Evolutionary conservation across 1,284 basidiomycete species (phyloP).

Genomic region (Trichosporon asahii): DNA sequence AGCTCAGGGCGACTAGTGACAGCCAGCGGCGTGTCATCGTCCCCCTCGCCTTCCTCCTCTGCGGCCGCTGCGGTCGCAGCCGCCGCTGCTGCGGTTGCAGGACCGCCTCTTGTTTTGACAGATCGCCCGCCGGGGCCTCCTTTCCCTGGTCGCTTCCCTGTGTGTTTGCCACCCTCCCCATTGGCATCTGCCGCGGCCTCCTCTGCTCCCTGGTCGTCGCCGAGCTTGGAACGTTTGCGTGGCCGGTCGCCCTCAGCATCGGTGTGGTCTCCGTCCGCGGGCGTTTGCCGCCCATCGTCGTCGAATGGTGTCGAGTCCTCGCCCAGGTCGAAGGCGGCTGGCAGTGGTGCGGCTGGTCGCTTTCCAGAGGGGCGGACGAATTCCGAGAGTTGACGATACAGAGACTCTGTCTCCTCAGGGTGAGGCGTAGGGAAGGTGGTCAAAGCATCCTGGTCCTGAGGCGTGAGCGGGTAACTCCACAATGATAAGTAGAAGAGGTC

Average conservation of each 20-base stretch:
- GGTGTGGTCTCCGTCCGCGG: constrained; percentile 2
- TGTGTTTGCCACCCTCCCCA: constrained; percentile 20
- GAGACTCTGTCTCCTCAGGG: constrained; percentile 61
- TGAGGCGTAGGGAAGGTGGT: constrained; percentile 71
- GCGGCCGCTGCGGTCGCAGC: background rate
- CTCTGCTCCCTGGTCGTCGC: constrained; percentile 18
- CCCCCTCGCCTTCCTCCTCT: constrained; percentile 35
- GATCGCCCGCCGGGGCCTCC: constrained; percentile 22
- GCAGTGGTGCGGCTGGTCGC: constrained; percentile 33
- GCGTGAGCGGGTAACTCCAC: constrained; percentile 10
- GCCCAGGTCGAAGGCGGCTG: constrained; percentile 34
- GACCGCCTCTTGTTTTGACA: constrained; percentile 29
- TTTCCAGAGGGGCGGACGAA: constrained; percentile 45
- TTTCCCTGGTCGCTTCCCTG: constrained; percentile 29
- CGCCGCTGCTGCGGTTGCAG: constrained; percentile 1
- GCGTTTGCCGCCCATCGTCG: background rate
- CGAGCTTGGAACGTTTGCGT: constrained; percentile 25
- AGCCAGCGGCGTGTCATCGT: constrained; percentile 37
- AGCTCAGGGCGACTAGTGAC: constrained; percentile 39
- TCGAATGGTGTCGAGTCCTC: constrained; percentile 25
- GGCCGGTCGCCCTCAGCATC: constrained; percentile 35
- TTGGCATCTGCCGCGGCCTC: constrained; percentile 11
- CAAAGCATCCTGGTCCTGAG: constrained; percentile 68
- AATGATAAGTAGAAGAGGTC: background rate
- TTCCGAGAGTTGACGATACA: constrained; percentile 67